Evolutionary conservation across 2,329 filamentous ascomycete species (phyloP), one percentile per base, ranked within the genome.

Genomic region (Diplodia scrobiculata): DNA sequence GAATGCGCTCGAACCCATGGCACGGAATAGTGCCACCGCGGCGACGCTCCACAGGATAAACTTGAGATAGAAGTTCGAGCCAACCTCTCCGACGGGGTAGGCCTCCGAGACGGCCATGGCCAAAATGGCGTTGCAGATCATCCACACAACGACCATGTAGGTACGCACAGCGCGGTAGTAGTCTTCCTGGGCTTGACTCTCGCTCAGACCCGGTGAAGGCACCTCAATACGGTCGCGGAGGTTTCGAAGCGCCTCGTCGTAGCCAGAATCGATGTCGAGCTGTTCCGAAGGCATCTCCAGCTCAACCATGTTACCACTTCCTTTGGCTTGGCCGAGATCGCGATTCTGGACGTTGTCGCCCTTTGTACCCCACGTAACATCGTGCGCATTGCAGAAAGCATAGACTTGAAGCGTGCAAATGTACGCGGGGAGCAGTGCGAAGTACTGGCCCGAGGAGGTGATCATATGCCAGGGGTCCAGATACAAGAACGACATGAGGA

Each of bases 391-490:
- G 83, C 95, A 98, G 79, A 99, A 99, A 51, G 95, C 95, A 79
- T 99, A 99, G 21, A 98, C 92, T 78, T 99, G 95, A 2, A 99
- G 84, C 0, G 92, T 98, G 82, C 95, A 98, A 79, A 99, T 96
- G 81, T 98, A 99, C 47, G 85, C 89, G 0, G 95, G 95, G 41
- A 99, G 84, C 29, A 99, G 87, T 54, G 93, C 85, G 76, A 99
- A 97, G 82, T 99, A 99, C 77, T 97, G 93, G 0, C 84, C 86
- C 0, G 91, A 88, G 0, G 89, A 94, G 13, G 95, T 99, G 80
- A 99, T 90, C 91, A 99, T 95, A 82, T 99, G 95, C 95, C 95
- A 99, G 0, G 95, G 95, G 72, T 99, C 96, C 54, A 99, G 86
- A 79, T 99, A 99, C 68, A 99, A 80, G 80, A 99, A 92, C 27